A percentile compares a stretch with the other conserved stretches of the same genome.
Conservation (phyloP, 768 basidiomycete genomes). For the Phanerochaete sordida region DNA sequence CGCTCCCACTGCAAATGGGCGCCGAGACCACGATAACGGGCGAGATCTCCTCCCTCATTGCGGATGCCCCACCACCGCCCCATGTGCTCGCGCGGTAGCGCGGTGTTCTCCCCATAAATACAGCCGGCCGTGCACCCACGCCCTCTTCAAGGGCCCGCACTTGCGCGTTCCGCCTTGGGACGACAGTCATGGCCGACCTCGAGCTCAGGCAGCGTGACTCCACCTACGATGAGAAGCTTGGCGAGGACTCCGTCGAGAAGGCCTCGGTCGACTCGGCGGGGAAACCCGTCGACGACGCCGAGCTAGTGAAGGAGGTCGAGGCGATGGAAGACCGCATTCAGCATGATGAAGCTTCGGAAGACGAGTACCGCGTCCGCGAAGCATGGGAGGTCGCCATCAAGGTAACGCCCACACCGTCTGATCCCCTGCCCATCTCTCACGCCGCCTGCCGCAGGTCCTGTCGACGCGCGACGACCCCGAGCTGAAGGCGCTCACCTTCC, state of each 20-base stretch:
- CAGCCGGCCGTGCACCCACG: neutral
- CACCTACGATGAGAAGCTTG: constrained; percentile 16
- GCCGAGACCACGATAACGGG: constrained; percentile 4
- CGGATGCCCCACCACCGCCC: neutral
- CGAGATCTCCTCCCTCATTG: constrained; percentile 1
- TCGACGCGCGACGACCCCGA: constrained; percentile 35
- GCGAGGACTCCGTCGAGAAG: constrained; percentile 21
- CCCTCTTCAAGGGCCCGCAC: neutral
- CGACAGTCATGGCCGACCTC: constrained; percentile 6
- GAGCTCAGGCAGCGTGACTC: neutral
- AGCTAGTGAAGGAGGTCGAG: constrained; percentile 26
- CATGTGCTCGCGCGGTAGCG: constrained; percentile 6
- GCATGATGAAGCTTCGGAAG: constrained; percentile 29
- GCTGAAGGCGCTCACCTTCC: constrained; percentile 46
- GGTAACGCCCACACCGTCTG: constrained; percentile 15
- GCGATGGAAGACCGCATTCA: constrained; percentile 29
- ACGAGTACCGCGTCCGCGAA: constrained; percentile 33
- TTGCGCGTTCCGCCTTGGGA: neutral
- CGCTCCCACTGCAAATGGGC: neutral
- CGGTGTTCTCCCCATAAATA: constrained; percentile 7
- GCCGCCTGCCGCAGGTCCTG: constrained; percentile 25
- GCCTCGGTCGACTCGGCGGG: constrained; percentile 13
- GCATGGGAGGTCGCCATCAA: constrained; percentile 40
- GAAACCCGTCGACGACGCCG: constrained; percentile 21
- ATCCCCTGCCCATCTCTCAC: neutral